Evolutionary conservation across 306 rosid genomes (phyloP).

Genomic region (Cyamopsis tetragonoloba): DNA sequence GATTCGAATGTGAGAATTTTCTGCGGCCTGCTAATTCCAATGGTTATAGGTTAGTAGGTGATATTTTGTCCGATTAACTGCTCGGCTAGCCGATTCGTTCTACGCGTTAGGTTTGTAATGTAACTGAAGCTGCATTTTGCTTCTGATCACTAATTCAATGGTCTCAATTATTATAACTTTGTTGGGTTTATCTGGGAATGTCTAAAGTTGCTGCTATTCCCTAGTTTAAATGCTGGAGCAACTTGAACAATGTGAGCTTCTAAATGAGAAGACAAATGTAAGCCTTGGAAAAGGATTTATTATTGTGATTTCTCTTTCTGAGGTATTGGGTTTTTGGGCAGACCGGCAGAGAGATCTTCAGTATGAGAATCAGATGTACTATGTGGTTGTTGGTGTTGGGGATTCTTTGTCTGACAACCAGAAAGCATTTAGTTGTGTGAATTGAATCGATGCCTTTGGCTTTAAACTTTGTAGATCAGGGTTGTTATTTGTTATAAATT

Average conservation of each 20-base stretch:
- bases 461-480: neutral
- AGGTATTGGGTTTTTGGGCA: neutral
- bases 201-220: neutral
- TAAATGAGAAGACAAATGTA: neutral
- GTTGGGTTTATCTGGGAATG: neutral
- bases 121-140: slow-evolving; percentile 7
- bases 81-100: slow-evolving; percentile 2
- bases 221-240: neutral
- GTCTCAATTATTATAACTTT: neutral
- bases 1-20: neutral
- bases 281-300: neutral
- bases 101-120: neutral
- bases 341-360: neutral
- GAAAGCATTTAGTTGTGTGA: neutral
- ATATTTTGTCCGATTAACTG: neutral
- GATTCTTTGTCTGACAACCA: neutral
- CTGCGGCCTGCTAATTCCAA: neutral
- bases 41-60: neutral
- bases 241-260: slow-evolving; percentile 4
- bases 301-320: neutral
- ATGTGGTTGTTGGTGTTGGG: neutral
- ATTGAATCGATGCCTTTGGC: neutral
- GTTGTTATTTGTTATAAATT: too few relatives aligned
- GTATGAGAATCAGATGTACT: neutral
- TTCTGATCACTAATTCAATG: slow-evolving; percentile 3